Evolutionary conservation across 139 green algal species (phyloP), one percentile per base, ranked within the genome.

Genomic region (Closterium sp.): DNA sequence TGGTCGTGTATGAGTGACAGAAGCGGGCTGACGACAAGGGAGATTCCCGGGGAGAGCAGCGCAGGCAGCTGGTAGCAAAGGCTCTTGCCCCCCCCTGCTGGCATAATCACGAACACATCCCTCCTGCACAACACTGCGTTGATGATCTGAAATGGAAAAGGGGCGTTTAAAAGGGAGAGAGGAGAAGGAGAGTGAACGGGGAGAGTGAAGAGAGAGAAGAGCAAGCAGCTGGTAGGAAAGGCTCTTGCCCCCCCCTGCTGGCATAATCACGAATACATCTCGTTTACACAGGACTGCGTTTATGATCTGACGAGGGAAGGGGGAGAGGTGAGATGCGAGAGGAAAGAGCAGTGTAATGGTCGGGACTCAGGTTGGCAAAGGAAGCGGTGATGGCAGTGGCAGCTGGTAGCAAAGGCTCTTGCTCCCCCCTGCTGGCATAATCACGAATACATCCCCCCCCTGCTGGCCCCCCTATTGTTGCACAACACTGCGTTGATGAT

Each of bases 1-100:
- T 93, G 91, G 86, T 93, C 97, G 45, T 99, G 97, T 95, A 99
- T 99, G 50, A 99, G 96, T 1, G 97, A 98, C 30, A 99, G 95
- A 87, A 99, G 96, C n/a, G 98, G 98, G 27, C 97, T 98, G 11
- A 99, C 96, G n/a, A 99, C 98, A 62, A 99, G 94, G 3, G 97
- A 98, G 0, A 99, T 84, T 9, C 98, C 98, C n/a, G 31, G 31
- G 28, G 27, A 87, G 7, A 98, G 85, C 86, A 98, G 95, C 9
- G 97, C 97, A 34, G 97, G 97, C 88, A 98, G 93, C 96, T 98
- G 96, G 93, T 98, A 93, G 42, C 90, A 94, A 5, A 94, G 32
- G 50, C 92, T 94, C 79, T 94, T 93, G 34, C 96, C 96, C 73
- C 97, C 96, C 34, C 96, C 96, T 24, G 97, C 97, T 7, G 97